Base-by-base conservation (phyloP, 1,139 yeast genomes). In the Yamadazyma dushanensis region DNA sequence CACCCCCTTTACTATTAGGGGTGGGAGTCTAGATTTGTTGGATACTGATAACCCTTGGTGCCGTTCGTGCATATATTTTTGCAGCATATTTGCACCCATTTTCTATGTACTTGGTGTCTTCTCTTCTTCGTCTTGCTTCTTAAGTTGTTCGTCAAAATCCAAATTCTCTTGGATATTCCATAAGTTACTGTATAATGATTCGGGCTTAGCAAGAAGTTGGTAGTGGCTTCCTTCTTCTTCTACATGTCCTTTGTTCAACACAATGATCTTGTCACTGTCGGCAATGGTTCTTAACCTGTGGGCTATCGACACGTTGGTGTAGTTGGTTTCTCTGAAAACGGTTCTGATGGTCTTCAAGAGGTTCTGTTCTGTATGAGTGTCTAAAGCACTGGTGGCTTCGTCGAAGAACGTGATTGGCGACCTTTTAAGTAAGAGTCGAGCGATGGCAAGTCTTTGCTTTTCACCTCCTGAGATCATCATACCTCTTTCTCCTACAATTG, bases 381-480 rank as follows among this genome's bases (percentile, higher is more conserved):
- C 99, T 34, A 92, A 70, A 0, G 98, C 98, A 34, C 95, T 83
- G 0, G 99, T 92, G 5, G 97, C 97, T 57, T 92, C 98, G 56
- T 94, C 98, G 47, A 92, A 89, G 57, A 94, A 92, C 41, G 95
- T 85, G 36, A 94, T 87, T 11, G 95, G 94, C 0, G 97, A 80
- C 44, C 77, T 72, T 61, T 94, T 94, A 49, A 92, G 65, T 31
- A 92, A 62, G 14, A 92, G 78, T 47, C 99, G 71, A 1, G 97
- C 94, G 49, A 92, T 88, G 0, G 98, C 98, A 36, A 92, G 69
- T 44, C 99, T 71, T 60, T 92, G 99, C 57, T 94, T 90, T 59
- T 92, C 98, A 39, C 99, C 99, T 10, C 99, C 98, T 8, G 97
- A 88, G 32, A 92, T 89, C 98, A 92, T 92, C 75, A 92, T 74